Conservation (phyloP, 495 filamentous ascomycete genomes). For the Aspergillus kassunensis region DNA sequence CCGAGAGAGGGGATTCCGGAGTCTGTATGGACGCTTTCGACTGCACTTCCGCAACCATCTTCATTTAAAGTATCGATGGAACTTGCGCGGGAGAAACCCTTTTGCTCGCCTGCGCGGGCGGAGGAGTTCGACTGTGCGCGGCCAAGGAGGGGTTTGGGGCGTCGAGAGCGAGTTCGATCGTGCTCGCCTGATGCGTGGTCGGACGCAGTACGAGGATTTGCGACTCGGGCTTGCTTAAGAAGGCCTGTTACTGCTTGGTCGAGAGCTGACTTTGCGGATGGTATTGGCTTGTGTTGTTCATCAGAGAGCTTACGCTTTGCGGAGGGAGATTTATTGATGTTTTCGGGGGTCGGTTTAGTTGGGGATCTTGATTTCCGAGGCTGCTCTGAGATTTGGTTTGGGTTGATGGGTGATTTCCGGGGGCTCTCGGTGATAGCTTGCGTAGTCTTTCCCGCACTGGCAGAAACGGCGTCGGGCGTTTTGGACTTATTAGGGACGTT, state of each 20-base stretch:
- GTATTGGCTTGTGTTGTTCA: not conserved
- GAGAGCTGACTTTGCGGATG: conserved; percentile 22
- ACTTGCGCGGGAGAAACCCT: conserved; percentile 42
- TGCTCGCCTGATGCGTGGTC: conserved; percentile 2
- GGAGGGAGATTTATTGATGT: not conserved
- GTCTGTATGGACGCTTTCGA: conserved; percentile 35
- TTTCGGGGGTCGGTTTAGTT: conserved; percentile 21
- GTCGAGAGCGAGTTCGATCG: conserved; percentile 18
- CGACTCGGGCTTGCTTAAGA: conserved; percentile 40
- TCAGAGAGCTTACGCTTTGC: conserved; percentile 18
- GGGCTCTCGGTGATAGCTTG: not conserved
- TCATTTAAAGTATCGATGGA: conserved; percentile 54
- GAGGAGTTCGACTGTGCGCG: conserved; percentile 44
- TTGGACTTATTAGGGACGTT: conserved; percentile 13
- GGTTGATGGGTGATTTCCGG: not conserved
- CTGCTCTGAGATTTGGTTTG: not conserved
- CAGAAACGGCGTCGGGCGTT: conserved; percentile 24
- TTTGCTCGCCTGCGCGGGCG: conserved; percentile 15
- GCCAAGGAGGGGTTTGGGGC: conserved; percentile 46
- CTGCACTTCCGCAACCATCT: conserved; percentile 45
- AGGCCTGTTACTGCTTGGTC: conserved; percentile 38
- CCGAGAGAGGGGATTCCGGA: conserved; percentile 28
- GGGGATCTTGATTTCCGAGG: conserved; percentile 24
- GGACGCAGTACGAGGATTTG: conserved; percentile 26
- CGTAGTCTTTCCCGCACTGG: not conserved